A percentile compares a stretch with the other conserved stretches of the same genome.
Conservation (phyloP, 2,329 filamentous ascomycete species). For the Lizonia empirigonia region DNA sequence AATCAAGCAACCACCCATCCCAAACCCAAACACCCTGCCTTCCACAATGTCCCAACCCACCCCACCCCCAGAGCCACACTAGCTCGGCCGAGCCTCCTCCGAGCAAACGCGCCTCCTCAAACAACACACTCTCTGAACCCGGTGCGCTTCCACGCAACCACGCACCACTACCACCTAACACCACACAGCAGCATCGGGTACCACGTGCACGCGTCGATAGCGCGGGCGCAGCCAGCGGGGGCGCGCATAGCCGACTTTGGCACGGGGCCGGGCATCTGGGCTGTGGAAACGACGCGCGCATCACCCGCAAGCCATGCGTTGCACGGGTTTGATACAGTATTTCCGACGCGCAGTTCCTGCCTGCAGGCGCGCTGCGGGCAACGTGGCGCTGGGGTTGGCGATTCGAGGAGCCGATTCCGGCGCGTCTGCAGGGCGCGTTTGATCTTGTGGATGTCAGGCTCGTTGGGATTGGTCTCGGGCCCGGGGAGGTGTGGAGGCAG, state of each 20-base stretch:
- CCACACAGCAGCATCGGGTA: slow-evolving; percentile 33
- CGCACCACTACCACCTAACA: neutral
- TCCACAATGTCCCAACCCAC: neutral
- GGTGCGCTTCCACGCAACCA: slow-evolving; percentile 11
- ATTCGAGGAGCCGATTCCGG: slow-evolving; percentile 39
- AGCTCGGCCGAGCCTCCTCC: slow-evolving; percentile 32
- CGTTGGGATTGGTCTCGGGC: slow-evolving; percentile 37
- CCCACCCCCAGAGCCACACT: slow-evolving; percentile 30
- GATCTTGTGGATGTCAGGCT: slow-evolving; percentile 42
- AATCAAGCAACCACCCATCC: neutral
- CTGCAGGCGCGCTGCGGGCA: slow-evolving; percentile 23
- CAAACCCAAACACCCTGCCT: neutral
- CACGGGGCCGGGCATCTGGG: slow-evolving; percentile 42
- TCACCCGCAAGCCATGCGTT: slow-evolving; percentile 31
- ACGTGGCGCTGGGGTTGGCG: slow-evolving; percentile 30
- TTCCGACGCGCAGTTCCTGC: slow-evolving; percentile 28
- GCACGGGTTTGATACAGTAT: slow-evolving; percentile 41
- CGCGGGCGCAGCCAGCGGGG: slow-evolving; percentile 21
- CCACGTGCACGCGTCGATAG: slow-evolving; percentile 32
- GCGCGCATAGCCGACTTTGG: slow-evolving; percentile 40
- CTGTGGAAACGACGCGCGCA: slow-evolving; percentile 26
- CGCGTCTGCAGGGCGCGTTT: slow-evolving; percentile 32
- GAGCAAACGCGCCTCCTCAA: slow-evolving; percentile 37
- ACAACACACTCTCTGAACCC: slow-evolving; percentile 37
- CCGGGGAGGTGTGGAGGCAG: slow-evolving; percentile 24